Evolutionary conservation across 257 asterid genomes (phyloP).

Genomic region (Gynochthodes officinalis): DNA sequence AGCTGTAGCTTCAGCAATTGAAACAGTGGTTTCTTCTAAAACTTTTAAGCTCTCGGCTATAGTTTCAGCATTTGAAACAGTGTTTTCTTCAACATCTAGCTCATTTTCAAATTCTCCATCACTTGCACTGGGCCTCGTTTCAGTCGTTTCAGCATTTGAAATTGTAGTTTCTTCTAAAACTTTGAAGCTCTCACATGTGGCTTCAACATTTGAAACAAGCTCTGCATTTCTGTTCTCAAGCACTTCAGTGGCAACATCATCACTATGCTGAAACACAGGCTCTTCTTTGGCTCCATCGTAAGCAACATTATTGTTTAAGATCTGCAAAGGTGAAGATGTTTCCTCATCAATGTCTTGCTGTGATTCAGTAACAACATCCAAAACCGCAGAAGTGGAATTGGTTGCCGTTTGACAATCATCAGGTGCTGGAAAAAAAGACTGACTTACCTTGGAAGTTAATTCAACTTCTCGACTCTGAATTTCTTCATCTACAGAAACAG

Average conservation of each 20-base stretch:
- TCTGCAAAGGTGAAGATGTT: conserved; percentile 8
- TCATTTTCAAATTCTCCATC: background rate
- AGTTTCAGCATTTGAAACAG: conserved; percentile 8
- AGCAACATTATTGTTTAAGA: conserved; percentile 4
- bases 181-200: background rate
- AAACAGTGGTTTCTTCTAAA: background rate
- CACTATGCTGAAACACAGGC: conserved; percentile 10
- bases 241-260: conserved; percentile 12
- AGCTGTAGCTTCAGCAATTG: background rate
- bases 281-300: conserved; percentile 2
- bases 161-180: background rate
- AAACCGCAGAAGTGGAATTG: background rate
- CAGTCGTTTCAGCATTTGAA: conserved; percentile 21
- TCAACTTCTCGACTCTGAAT: conserved; percentile 6
- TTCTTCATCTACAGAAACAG: conserved; percentile 7
- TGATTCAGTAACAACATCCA: background rate
- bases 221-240: conserved; percentile 3
- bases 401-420: background rate
- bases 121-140: background rate
- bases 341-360: conserved; percentile 14
- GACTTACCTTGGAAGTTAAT: background rate
- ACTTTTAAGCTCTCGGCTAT: background rate
- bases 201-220: conserved; percentile 4
- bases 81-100: conserved; percentile 11
- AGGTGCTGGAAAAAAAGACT: background rate